Evolutionary conservation across 2,329 filamentous ascomycete species (phyloP), one percentile per base, ranked within the genome.

Genomic region (Ophiocordyceps camponoti-saundersi): DNA sequence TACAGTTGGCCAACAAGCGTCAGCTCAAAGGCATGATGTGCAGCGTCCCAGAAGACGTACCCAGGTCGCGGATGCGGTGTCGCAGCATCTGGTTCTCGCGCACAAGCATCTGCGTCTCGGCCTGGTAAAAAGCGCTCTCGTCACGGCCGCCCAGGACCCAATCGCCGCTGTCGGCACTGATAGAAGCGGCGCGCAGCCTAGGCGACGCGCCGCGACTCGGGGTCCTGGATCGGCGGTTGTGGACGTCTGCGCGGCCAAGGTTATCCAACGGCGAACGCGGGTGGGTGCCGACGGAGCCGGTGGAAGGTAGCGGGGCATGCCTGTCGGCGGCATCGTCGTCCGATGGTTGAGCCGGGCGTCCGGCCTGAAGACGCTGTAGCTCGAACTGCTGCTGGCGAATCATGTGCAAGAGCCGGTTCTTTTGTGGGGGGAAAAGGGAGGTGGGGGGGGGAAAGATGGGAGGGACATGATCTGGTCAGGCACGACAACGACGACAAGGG

Each of bases 21-120:
- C 26, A 29, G 26, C 26, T 29, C 26, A 10, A 11, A 6, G 26
- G 11, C 26, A 10, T 11, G 26, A n/a, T 29, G 7, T 29, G 26
- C 26, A 29, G 26, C 26, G 11, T 6, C 2, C 26, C 26, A 10
- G n/a, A 40, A 15, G n/a, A 46, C 69, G 53, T 65, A 83, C 82
- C 82, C 15, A 88, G 65, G 56, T 88, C 83, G 34, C 80, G 72
- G 49, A 88, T 84, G 44, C 85, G 72, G 59, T 80, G 73, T 50
- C 81, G 79, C 46, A 90, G 66, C 84, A 90, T 88, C 62, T 89
- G 84, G 54, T 89, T 90, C 65, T 89, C 85, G 23, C 85, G 71
- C 21, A 79, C 74, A 55, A 90, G 63, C 65, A 78, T 87, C 62
- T 86, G 82, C 1, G 83, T 86, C 64, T 90, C 85, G 5, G 84